Evolutionary conservation across 2,329 filamentous ascomycete species (phyloP), one percentile per base, ranked within the genome.

Genomic region (Colletotrichum tropicale): DNA sequence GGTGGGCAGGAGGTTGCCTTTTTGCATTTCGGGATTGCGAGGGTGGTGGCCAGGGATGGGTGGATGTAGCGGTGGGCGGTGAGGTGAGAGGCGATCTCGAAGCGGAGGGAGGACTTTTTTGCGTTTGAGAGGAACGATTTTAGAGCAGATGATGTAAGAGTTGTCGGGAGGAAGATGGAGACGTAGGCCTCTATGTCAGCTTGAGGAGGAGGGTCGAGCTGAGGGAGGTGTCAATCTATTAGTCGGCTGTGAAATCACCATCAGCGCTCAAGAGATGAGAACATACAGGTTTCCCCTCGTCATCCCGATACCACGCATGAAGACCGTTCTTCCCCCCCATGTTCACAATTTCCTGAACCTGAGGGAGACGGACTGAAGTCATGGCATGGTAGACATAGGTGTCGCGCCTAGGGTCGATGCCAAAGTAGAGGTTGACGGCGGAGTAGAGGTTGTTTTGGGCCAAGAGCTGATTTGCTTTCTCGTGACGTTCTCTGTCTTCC

Each of bases 121-220:
- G 94, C 93, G 81, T 94, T 95, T 76, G 93, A 88, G 64, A 84
- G 84, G 79, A 94, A 89, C 65, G 89, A 89, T 76, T 88, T 93
- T 16, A 95, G 87, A 13, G 93, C 90, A 73, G 93, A 91, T 7
- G 88, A 80, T 3, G 92, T 93, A 15, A 87, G 86, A 6, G 91
- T 92, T 2, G 88, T 85, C 2, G 93, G 88, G 36, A 86, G 86
- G 86, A 95, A 95, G 80, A 96, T 88, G 64, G 89, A 86, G 48
- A 91, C 89, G 85, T 96, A 95, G 21, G 93, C 90, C 58, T 89
- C 87, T 72, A 93, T 89, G 79, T 95, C 94, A 70, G 88, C 78
- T 60, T 83, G 84, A 2, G 89, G 85, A 8, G 92, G 92, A 8
- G 89, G 85, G 2, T 85, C 83, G 80, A 84, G 84, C 82, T 87